Evolutionary conservation across 345 rosid species (phyloP).

Genomic region (Pistacia vera): DNA sequence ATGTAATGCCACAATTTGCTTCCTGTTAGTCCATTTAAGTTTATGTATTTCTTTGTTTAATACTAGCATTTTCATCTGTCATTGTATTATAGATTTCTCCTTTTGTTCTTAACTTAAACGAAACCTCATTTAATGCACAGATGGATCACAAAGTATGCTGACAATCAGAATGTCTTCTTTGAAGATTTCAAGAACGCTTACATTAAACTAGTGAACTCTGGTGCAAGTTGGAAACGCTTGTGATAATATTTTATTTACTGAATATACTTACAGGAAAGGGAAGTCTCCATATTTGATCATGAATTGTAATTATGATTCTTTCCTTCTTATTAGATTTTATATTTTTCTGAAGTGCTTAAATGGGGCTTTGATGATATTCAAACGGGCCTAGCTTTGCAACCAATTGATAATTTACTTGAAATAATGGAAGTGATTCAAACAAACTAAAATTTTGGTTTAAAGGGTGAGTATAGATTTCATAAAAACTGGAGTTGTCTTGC

Average conservation of each 20-base stretch:
- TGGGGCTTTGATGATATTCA: too few relatives aligned
- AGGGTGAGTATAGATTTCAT: background rate
- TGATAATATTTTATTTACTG: slow-evolving; percentile 21
- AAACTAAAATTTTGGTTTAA: too few relatives aligned
- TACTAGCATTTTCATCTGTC: too few relatives aligned
- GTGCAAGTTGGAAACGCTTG: slow-evolving; percentile 68
- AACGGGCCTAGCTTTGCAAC: background rate
- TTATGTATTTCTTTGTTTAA: too few relatives aligned
- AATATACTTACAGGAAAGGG: background rate
- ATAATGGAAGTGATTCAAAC: background rate
- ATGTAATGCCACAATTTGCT: background rate
- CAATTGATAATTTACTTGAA: too few relatives aligned
- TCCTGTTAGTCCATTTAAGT: too few relatives aligned
- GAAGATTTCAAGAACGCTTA: slow-evolving; percentile 79
- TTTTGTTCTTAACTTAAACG: slow-evolving; percentile 2
- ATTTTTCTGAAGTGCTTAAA: background rate
- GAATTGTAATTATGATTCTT: background rate
- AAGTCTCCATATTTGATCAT: background rate
- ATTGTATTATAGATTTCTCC: too few relatives aligned
- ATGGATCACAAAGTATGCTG: slow-evolving; percentile 76
- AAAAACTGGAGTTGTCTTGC: background rate
- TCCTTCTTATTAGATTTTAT: background rate
- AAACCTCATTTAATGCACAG: slow-evolving; percentile 35
- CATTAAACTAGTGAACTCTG: slow-evolving; percentile 72
- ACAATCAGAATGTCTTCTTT: slow-evolving; percentile 66